Evolutionary conservation across 2,329 filamentous ascomycete species (phyloP), one percentile per base, ranked within the genome.

Genomic region (Calonectria honghensis): DNA sequence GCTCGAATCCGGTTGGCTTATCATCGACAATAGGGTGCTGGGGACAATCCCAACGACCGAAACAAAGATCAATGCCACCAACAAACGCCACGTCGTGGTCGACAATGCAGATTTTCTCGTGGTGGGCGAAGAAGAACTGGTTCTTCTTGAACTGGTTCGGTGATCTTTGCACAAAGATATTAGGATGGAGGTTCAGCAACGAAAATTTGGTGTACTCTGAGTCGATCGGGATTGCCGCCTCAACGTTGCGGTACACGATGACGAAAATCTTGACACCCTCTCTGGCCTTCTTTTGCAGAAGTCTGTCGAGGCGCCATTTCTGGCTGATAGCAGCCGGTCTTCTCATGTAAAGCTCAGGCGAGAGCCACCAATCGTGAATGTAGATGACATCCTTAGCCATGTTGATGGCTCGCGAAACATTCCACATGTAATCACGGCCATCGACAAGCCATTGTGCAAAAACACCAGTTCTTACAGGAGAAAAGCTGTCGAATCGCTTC

Each of bases 301-400:
- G 89, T 81, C 97, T 91, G 85, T 99, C 97, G 10, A 99, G 90
- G 68, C 97, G 93, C 97, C 97, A 99, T 85, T 98, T 98, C 84
- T 98, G 96, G 82, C 96, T 98, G 85, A 98, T 98, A 59, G 95
- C 96, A 31, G 97, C 94, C 68, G 97, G 97, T 73, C 97, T 91
- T 74, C 97, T 92, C 93, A 98, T 93, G 86, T 99, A 99, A 57
- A 99, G 87, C 85, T 99, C 96, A 1, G 97, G 97, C 79, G 95
- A 98, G 51, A 99, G 87, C 97, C 97, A 99, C 97, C 97, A 99
- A 85, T 98, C 97, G 84, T 99, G 97, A 76, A 99, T 98, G 85
- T 98, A 98, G 79, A 99, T 96, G 75, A 98, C 96, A 86, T 98
- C 97, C 81, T 95, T 95, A 11, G 97, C 97, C 92, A 98, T 98